Evolutionary conservation across 805 yeast genomes (phyloP).

Genomic region (Naumovozyma castellii): DNA sequence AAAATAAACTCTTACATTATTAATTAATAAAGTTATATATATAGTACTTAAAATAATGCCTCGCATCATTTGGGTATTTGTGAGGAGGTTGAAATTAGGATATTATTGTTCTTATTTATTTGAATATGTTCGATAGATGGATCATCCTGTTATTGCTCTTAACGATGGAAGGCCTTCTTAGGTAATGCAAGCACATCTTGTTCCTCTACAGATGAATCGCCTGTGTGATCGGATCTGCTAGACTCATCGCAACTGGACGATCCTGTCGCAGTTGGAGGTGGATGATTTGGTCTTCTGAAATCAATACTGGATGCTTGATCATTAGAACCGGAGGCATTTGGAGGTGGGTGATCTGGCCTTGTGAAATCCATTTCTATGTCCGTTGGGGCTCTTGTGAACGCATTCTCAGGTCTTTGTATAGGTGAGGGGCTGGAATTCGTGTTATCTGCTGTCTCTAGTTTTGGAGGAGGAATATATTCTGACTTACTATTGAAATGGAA

Average conservation of each 20-base stretch:
- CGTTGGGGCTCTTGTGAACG: slow-evolving; percentile 8
- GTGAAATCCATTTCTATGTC: slow-evolving; percentile 11
- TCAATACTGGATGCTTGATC: neutral
- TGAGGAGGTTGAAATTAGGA: neutral
- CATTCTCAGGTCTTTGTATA: slow-evolving; percentile 16
- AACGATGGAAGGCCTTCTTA: neutral
- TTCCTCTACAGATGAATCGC: neutral
- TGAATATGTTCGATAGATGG: neutral
- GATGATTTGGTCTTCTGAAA: neutral
- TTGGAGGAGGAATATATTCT: slow-evolving; percentile 23
- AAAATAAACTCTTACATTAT: too few relatives aligned
- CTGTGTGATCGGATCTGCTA: neutral
- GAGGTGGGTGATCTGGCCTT: slow-evolving; percentile 8
- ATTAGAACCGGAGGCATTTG: neutral
- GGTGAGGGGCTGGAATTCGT: slow-evolving; percentile 38
- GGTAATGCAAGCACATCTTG: neutral
- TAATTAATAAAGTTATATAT: too few relatives aligned
- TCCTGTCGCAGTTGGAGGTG: neutral
- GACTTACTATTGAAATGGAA: slow-evolving; percentile 34
- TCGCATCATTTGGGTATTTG: too few relatives aligned
- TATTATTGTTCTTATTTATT: too few relatives aligned
- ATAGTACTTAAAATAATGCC: too few relatives aligned
- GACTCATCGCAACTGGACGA: neutral
- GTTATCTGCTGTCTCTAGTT: slow-evolving; percentile 35
- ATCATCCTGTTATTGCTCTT: neutral